Conservation (phyloP, 2,329 filamentous ascomycete species). For the Diplodia sapinea region DNA sequence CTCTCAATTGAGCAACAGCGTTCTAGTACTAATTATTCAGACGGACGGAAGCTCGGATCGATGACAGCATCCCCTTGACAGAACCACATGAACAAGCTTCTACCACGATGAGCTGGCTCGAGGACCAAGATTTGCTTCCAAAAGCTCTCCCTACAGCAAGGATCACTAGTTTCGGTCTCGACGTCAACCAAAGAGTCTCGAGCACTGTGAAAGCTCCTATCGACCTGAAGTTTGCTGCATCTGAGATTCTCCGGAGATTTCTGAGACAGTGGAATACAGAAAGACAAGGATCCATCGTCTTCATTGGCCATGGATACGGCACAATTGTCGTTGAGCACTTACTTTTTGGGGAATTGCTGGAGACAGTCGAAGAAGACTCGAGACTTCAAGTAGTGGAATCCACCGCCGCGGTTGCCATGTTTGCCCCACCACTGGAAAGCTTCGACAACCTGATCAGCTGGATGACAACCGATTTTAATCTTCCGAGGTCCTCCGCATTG, state of each 20-base stretch:
- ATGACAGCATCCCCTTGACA: too few species aligned
- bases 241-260: not conserved
- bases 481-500: not conserved
- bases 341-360: not conserved
- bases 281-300: not conserved
- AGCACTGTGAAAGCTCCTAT: not conserved
- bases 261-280: too few species aligned
- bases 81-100: too few species aligned
- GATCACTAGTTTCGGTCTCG: too few species aligned
- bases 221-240: conserved; percentile 3
- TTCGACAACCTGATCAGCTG: conserved; percentile 4
- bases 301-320: conserved; percentile 25
- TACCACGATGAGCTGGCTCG: too few species aligned
- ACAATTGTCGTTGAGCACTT: conserved; percentile 14
- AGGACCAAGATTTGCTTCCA: too few species aligned
- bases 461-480: not conserved
- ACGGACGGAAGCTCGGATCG: too few species aligned
- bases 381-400: not conserved
- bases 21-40: too few species aligned
- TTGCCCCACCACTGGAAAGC: not conserved
- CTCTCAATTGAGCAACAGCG: too few species aligned
- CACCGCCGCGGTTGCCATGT: conserved; percentile 3
- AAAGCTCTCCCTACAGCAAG: too few species aligned
- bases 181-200: too few species aligned
- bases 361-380: not conserved